Evolutionary conservation across 208 protist genomes (phyloP).

Genomic region (Trypanosoma grayi): DNA sequence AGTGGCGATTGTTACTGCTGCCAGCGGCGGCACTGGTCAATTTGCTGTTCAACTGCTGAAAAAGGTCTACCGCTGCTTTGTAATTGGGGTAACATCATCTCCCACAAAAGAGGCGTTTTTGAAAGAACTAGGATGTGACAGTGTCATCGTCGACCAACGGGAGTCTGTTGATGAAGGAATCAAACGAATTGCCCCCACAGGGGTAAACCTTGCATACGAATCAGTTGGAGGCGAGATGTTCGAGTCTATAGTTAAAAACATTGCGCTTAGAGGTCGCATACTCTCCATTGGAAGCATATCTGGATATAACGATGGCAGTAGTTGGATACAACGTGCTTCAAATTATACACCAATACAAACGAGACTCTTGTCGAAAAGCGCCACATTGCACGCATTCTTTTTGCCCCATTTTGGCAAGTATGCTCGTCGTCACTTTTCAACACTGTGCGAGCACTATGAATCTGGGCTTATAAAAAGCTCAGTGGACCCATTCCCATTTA

Average conservation of each 20-base stretch:
- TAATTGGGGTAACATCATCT: conserved; percentile 88
- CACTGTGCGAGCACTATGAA: conserved; percentile 50
- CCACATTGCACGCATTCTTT: conserved; percentile 80
- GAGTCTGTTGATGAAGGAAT: conserved; percentile 44
- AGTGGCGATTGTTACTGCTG: conserved; percentile 84
- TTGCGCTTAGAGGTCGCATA: conserved; percentile 70
- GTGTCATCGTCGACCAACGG: conserved; percentile 79
- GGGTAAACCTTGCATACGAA: conserved; percentile 90
- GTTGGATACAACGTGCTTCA: conserved; percentile 4
- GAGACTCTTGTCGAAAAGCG: conserved; percentile 77
- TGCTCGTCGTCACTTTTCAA: conserved; percentile 47
- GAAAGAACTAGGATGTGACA: conserved; percentile 66
- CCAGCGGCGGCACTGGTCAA: conserved; percentile 86
- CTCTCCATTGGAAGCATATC: conserved; percentile 84
- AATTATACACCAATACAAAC: conserved; percentile 42
- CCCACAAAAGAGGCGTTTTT: conserved; percentile 77
- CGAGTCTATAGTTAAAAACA: conserved; percentile 51
- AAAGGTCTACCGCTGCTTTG: conserved; percentile 67
- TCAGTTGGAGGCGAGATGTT: conserved; percentile 86
- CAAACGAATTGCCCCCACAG: conserved; percentile 44
- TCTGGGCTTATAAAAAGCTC: conserved; percentile 48
- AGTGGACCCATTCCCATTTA: conserved; percentile 55
- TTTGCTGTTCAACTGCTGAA: conserved; percentile 90
- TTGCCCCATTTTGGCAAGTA: conserved; percentile 85
- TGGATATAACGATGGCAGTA: conserved; percentile 43